These are phyloP conservation scores for Cyberlindnera mycetangii DNA, from an alignment of 805 yeast genomes.

Conservation along the genomic window DNA sequence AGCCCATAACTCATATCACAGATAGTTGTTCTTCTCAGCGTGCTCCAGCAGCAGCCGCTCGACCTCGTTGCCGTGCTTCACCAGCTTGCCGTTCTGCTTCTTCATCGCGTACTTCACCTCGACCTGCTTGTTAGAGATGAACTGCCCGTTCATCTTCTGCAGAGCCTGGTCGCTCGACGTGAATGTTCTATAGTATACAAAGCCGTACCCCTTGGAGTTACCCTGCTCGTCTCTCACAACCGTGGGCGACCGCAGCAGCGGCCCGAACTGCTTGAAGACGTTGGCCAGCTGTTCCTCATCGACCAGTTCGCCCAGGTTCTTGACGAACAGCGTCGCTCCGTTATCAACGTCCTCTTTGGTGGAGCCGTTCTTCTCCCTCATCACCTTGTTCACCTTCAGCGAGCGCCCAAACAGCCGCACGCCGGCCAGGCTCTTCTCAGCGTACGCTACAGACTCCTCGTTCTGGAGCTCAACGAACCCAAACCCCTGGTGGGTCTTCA, in stretches of 20 bases:
- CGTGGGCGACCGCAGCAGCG: conserved; percentile 46
- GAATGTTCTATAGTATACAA: conserved; percentile 61
- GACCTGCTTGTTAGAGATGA: conserved; percentile 64
- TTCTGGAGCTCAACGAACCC: conserved; percentile 77
- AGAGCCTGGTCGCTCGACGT: conserved; percentile 72
- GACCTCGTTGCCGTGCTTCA: conserved; percentile 10
- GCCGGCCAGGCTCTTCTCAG: conserved; percentile 56
- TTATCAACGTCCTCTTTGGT: conserved; percentile 31
- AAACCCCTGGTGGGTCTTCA: conserved; percentile 74
- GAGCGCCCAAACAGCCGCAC: conserved; percentile 58
- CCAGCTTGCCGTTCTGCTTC: conserved; percentile 13
- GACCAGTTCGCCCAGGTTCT: conserved; percentile 62
- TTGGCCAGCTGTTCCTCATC: conserved; percentile 55
- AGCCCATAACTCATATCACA: neutral
- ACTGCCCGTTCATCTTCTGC: conserved; percentile 61
- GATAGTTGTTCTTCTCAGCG: conserved; percentile 12
- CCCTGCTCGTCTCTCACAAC: conserved; percentile 48
- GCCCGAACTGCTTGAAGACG: conserved; percentile 64
- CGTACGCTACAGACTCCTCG: conserved; percentile 67
- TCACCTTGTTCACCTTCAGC: conserved; percentile 55
- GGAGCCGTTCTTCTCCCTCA: conserved; percentile 1
- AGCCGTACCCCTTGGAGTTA: conserved; percentile 56
- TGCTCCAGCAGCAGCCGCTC: conserved; percentile 8
- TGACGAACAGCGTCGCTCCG: conserved; percentile 69
- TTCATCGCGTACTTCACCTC: conserved; percentile 36